These are phyloP conservation scores for Pseudogymnoascus sp. DNA, from an alignment of 2,329 filamentous ascomycete genomes.

Conservation along the genomic window DNA sequence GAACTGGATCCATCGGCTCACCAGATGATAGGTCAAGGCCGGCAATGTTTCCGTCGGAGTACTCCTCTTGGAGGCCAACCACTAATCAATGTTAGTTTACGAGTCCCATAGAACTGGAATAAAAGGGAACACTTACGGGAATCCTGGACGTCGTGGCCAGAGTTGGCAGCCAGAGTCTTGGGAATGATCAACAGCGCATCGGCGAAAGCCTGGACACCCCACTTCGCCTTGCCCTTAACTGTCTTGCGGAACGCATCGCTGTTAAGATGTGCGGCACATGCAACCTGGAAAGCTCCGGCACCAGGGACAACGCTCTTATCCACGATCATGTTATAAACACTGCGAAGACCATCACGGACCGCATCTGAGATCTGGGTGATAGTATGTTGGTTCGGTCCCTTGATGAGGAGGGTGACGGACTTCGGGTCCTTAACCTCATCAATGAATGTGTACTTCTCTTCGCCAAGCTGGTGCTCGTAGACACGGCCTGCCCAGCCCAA, in stretches of 20 bases:
- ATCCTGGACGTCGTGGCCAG: slow-evolving; percentile 94
- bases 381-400: slow-evolving; percentile 93
- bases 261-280: slow-evolving; percentile 78
- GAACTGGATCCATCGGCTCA: slow-evolving; percentile 87
- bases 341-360: slow-evolving; percentile 86
- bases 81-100: slow-evolving; percentile 43
- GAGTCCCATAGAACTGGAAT: background rate
- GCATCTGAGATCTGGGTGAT: slow-evolving; percentile 96
- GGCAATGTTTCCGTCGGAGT: slow-evolving; percentile 73
- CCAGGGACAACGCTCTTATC: slow-evolving; percentile 92
- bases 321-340: slow-evolving; percentile 99
- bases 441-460: slow-evolving; percentile 98
- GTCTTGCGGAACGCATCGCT: slow-evolving; percentile 80
- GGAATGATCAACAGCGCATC: slow-evolving; percentile 93
- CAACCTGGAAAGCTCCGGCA: slow-evolving; percentile 91
- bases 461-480: slow-evolving; percentile 93
- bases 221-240: slow-evolving; percentile 97
- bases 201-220: slow-evolving; percentile 88
- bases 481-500: slow-evolving; percentile 95
- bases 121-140: slow-evolving; percentile 56
- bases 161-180: slow-evolving; percentile 94
- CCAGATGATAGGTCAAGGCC: slow-evolving; percentile 82
- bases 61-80: slow-evolving; percentile 78
- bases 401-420: slow-evolving; percentile 94
- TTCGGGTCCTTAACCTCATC: slow-evolving; percentile 99